phyloP scores from a whole-genome alignment of 1,284 basidiomycete genomes.

The Microbotryomycetes sp. region DNA sequence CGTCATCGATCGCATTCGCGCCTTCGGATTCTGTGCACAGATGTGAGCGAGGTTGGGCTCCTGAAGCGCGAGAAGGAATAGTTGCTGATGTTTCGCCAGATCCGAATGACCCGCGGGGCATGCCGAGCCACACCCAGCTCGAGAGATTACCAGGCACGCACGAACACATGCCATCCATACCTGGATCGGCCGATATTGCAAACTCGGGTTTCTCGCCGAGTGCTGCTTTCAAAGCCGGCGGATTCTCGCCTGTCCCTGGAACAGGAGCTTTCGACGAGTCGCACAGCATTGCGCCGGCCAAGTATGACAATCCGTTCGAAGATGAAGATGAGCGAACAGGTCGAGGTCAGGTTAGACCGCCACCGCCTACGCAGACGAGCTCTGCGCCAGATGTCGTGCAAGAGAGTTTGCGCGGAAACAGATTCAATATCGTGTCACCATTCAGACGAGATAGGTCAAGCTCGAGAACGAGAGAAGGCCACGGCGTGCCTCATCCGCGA shows the following conservation, averaged over 20 bases:
- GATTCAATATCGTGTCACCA: neutral
- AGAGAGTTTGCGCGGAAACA: neutral
- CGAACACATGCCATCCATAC: neutral
- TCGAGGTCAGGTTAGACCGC: neutral
- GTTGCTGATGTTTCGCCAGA: neutral
- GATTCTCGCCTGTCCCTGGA: conserved; percentile 1
- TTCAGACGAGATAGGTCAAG: neutral
- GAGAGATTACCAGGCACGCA: neutral
- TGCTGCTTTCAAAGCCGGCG: neutral
- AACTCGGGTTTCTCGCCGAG: neutral
- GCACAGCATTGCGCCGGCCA: neutral
- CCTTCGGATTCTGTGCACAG: conserved; percentile 15
- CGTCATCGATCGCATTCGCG: conserved; percentile 19
- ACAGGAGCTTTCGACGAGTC: conserved; percentile 9
- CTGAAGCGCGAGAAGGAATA: neutral
- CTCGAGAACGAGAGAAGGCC: neutral
- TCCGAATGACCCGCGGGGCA: conserved; percentile 9
- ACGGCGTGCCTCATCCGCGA: conserved; percentile 6
- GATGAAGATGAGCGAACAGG: conserved; percentile 1
- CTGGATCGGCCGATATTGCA: neutral
- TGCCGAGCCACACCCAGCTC: conserved; percentile 1
- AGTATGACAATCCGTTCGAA: conserved; percentile 3
- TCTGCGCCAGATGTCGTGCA: neutral
- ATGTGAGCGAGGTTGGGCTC: neutral
- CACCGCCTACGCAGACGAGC: neutral